Base-by-base conservation (phyloP, 202 grass and related monocot species). In the Musa balbisiana region DNA sequence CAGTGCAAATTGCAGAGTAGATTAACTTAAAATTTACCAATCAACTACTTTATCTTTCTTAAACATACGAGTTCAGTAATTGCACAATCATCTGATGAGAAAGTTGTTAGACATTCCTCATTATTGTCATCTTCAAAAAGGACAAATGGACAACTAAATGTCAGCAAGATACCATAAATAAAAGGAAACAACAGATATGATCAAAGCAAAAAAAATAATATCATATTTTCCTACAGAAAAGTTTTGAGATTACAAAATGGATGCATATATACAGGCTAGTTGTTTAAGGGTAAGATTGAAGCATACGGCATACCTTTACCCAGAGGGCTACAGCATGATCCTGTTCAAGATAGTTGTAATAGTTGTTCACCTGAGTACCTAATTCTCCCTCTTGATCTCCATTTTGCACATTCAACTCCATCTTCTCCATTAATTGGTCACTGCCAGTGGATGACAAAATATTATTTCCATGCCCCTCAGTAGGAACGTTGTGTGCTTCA, bases 271-370 rank as follows among this genome's bases (percentile, higher is more conserved):
- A 43, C 23, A 62, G 66, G 24, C 43, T 56, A 14, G 64, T 49
- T 24, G 22, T 55, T 49, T 25, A 19, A 8, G 23, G 71, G 20
- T 52, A 29, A 84, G 20, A 78, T 62, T 78, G 64, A 72, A 53
- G 73, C 24, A 73, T 79, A 55, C 82, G 65, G 23, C 69, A 26
- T 90, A 99, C 95, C 95, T 99, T 99, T 78, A 99, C 89, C 95
- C 91, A 99, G 80, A 99, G 82, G 64, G 91, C 91, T 52, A 88
- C 55, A 73, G 89, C 72, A 80, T 80, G 73, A 92, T 98, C 80
- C 49, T 80, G 84, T 66, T 86, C 86, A 79, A 74, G 69, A 84
- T 27, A 24, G 74, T 85, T 82, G 62, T 43, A 63, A 84, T 27
- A 24, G 74, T 85, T 82, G 62, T 43, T 50, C 51, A 16, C 69